A percentile compares a stretch with the other conserved stretches of the same genome.
Conservation (phyloP, 768 basidiomycete genomes). For the Leccinum uliginosum region DNA sequence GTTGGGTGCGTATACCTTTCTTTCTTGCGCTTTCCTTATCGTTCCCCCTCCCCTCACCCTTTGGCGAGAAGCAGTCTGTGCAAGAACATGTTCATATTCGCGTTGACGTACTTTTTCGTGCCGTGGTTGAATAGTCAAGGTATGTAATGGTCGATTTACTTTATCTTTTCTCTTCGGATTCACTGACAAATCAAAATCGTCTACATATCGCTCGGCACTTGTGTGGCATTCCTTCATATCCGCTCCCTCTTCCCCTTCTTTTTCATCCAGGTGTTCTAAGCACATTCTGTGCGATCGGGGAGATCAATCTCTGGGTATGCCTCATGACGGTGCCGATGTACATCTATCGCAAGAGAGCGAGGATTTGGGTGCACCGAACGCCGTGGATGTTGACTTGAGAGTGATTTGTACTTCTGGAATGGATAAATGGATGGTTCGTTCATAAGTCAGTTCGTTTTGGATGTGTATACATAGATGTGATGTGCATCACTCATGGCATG, state of each 20-base stretch:
- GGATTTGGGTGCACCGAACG: not conserved
- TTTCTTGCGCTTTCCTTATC: not conserved
- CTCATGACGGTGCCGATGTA: constrained; percentile 1
- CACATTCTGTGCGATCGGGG: not conserved
- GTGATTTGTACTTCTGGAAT: not conserved
- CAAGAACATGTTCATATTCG: not conserved
- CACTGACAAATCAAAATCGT: not conserved
- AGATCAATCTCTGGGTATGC: not conserved
- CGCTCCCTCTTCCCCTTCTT: not conserved
- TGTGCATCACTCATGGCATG: too few species aligned
- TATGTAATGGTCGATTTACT: not conserved
- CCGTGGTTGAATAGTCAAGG: not conserved
- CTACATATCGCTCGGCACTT: not conserved
- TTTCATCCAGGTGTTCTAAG: not conserved
- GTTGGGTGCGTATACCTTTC: not conserved
- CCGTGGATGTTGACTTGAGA: not conserved
- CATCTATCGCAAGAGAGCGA: not conserved
- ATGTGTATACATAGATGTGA: too few species aligned
- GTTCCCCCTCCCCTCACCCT: too few species aligned
- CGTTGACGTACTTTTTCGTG: not conserved
- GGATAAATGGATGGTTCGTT: not conserved
- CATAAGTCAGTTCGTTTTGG: too few species aligned
- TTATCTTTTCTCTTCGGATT: not conserved
- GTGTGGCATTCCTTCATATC: not conserved
- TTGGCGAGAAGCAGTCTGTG: not conserved